These are phyloP conservation scores for Podaxis sp. DNA, from an alignment of 768 basidiomycete genomes.

Conservation along the genomic window DNA sequence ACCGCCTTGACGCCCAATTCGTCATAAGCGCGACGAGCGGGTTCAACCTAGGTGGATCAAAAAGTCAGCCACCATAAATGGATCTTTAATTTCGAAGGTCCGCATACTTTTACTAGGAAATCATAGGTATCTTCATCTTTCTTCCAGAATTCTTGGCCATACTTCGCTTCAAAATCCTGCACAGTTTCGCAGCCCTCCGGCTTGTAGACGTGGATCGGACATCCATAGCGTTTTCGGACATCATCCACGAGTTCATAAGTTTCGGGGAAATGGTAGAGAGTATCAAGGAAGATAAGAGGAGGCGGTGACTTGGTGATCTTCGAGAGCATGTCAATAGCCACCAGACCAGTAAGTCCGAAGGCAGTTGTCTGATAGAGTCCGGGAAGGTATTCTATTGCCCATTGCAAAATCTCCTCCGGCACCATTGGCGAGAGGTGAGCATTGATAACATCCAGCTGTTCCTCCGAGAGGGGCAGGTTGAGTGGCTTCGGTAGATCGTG, in stretches of 20 bases:
- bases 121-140: constrained; percentile 86
- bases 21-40: constrained; percentile 84
- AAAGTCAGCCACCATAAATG: neutral
- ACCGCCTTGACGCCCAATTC: constrained; percentile 77
- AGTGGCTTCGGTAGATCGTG: constrained; percentile 41
- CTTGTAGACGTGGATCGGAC: constrained; percentile 72
- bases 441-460: constrained; percentile 70
- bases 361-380: constrained; percentile 92
- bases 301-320: constrained; percentile 67
- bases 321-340: constrained; percentile 92
- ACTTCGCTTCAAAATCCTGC: constrained; percentile 73
- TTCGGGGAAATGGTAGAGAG: constrained; percentile 93
- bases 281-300: constrained; percentile 95
- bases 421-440: constrained; percentile 64
- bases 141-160: constrained; percentile 86
- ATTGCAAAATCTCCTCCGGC: constrained; percentile 82
- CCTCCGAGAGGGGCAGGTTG: constrained; percentile 53
- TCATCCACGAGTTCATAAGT: constrained; percentile 86
- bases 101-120: constrained; percentile 81
- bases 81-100: neutral
- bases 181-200: constrained; percentile 69
- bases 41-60: constrained; percentile 68
- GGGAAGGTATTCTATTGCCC: constrained; percentile 81
- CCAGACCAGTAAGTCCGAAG: constrained; percentile 93
- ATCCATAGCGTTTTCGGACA: constrained; percentile 74